Conservation (phyloP, 306 rosid genomes). For the Mucuna pruriens region DNA sequence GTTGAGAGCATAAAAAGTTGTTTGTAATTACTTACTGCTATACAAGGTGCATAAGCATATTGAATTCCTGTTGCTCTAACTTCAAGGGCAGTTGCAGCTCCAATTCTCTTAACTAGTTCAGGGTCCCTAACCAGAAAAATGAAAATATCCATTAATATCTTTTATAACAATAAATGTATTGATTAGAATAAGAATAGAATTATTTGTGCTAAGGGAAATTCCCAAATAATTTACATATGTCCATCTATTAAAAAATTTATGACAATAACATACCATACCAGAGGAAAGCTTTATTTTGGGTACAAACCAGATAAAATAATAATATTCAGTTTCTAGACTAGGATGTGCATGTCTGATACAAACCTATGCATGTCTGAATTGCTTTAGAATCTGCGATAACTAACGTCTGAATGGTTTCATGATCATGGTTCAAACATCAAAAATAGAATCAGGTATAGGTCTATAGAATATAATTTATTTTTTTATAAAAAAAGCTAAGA, state of each 20-base stretch:
- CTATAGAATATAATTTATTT: background rate
- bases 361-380: background rate
- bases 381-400: background rate
- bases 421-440: background rate
- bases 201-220: background rate
- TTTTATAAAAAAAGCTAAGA: background rate
- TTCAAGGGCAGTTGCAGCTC: slow-evolving; percentile 66
- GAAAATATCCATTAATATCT: background rate
- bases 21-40: slow-evolving; percentile 47
- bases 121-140: slow-evolving; percentile 50
- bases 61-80: slow-evolving; percentile 63
- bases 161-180: background rate
- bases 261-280: background rate
- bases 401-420: background rate
- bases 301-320: background rate
- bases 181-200: slow-evolving; percentile 4
- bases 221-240: background rate
- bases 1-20: background rate
- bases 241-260: background rate
- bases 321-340: background rate
- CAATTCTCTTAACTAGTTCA: slow-evolving; percentile 54
- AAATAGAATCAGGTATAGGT: background rate
- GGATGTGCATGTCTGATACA: background rate
- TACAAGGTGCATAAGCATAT: slow-evolving; percentile 57
- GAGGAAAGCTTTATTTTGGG: background rate